phyloP scores from a whole-genome alignment of 2,329 filamentous ascomycete genomes.

The Fusarium nodosum region DNA sequence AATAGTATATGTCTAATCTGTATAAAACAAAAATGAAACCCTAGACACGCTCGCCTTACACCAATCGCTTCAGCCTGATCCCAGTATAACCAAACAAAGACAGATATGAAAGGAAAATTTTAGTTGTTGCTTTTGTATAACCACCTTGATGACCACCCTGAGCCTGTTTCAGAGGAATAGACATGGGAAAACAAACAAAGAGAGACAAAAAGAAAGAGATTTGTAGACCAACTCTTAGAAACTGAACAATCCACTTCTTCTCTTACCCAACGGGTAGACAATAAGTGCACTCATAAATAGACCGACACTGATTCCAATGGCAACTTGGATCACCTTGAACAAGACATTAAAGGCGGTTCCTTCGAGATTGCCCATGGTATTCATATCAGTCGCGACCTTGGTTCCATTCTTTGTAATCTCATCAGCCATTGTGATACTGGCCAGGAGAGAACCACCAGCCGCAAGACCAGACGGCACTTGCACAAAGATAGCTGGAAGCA shows the following conservation, averaged over 20 bases:
- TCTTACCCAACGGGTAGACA: constrained; percentile 70
- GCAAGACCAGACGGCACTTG: constrained; percentile 75
- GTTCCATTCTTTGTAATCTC: constrained; percentile 63
- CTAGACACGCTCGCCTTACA: constrained; percentile 38
- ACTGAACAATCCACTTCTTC: constrained; percentile 69
- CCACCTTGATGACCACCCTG: neutral
- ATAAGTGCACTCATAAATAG: constrained; percentile 69
- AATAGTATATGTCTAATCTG: neutral
- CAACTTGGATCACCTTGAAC: constrained; percentile 71
- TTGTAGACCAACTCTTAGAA: constrained; percentile 55
- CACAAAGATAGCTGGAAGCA: constrained; percentile 88
- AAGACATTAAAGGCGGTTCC: constrained; percentile 67
- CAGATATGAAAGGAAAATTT: constrained; percentile 2
- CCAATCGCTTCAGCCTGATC: constrained; percentile 25
- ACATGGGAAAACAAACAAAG: neutral
- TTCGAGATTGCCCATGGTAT: constrained; percentile 54
- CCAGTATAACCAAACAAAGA: constrained; percentile 12
- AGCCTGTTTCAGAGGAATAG: neutral
- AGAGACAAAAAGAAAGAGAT: neutral
- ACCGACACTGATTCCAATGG: constrained; percentile 73
- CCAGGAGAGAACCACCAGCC: constrained; percentile 69
- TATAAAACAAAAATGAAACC: constrained; percentile 12
- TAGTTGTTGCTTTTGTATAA: constrained; percentile 12
- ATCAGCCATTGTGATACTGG: constrained; percentile 69
- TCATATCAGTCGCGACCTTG: constrained; percentile 45